Base-by-base conservation (phyloP, 2,329 filamentous ascomycete species). In the Blastomyces percursus region DNA sequence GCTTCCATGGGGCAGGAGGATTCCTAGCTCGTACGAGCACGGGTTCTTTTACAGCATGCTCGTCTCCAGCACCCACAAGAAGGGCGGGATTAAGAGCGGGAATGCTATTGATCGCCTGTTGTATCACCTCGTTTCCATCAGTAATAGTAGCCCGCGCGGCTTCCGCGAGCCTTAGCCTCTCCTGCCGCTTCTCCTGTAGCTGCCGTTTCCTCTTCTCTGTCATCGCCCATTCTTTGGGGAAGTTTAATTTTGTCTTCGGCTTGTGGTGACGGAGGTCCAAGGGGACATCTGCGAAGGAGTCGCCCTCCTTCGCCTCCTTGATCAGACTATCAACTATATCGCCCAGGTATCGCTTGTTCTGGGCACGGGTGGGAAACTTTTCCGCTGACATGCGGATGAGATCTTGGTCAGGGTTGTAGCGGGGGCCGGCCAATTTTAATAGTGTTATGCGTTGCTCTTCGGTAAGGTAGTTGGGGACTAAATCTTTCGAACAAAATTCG, bases 301-400 rank as follows among this genome's bases (percentile, higher is more conserved):
- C 93, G 30, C 82, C 80, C 71, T 96, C 87, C 79, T 86, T 89
- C 63, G 92, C 91, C 72, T 90, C 86, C 7, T 78, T 79, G 64
- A 99, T 78, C 67, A 99, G 78, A 59, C 81, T 84, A 66, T 87
- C 81, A 59, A 97, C 84, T 58, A 91, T 76, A 69, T 96, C 90
- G 61, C 86, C 88, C 27, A 99, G 81, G 74, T 94, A 94, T n/a
- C 90, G 86, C 82, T 97, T 99, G 80, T 99, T 99, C 79, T 97
- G 92, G 21, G 92, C 90, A 72, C 91, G 88, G 62, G 92, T 89
- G 72, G 90, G 86, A 74, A 89, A 96, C 72, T 87, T 86, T 76
- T 97, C 94, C 78, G 89, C 90, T 72, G 89, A 91, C 83, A 99
- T 96, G 77, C 90, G 91, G 69, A 96, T 81, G 64, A 90, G 79